Base-by-base conservation (phyloP, 1,284 basidiomycete species). In the Ceratobasidium sp. region DNA sequence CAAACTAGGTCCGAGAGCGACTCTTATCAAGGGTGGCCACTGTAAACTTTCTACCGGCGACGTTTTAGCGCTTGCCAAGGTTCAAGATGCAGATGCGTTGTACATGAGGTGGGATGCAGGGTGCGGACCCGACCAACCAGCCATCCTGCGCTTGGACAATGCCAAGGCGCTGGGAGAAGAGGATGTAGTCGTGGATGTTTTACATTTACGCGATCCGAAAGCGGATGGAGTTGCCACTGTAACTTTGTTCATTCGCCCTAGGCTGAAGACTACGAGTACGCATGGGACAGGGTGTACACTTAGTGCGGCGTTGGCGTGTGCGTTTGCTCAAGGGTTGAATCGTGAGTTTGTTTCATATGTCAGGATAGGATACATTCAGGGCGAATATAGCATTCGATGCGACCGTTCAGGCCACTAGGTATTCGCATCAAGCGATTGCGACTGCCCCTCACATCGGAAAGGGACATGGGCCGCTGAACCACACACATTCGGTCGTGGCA, bases 211-310 rank as follows among this genome's bases (percentile, higher is more conserved):
- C 71, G 41, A 74, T 74, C 52, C 66, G 21, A 33, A 47, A 14
- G 7, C 70, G 68, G 8, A 77, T 79, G 30, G 36, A n/a, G 47
- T 58, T 6, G 53, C 57, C 13, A 23, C 14, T 2, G 44, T 39
- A 23, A 83, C 82, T 0, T 70, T 93, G 16, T 91, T 89, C 70
- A 82, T 89, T 21, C 84, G 87, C 1, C 85, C 85, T 2, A 80
- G 84, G 23, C 80, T 95, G 25, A 81, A 88, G 3, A 88, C 88
- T 9, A 83, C 78, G 25, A 91, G 82, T 72, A 95, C 95, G 0
- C 95, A 98, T 75, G 95, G 95, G 0, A 98, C 95, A 0, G 95
- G 95, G 1, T 98, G 95, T 76, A 98, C 95, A 0, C 81, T 98
- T 8, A 90, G 88, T 44, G 88, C 94, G 0, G 92, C 93, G 0